Percentiles rank a stretch among this genome's conserved stretches.
phyloP scores from a whole-genome alignment of 1,284 basidiomycete genomes.

The Erythrobasidium hasegawianum region DNA sequence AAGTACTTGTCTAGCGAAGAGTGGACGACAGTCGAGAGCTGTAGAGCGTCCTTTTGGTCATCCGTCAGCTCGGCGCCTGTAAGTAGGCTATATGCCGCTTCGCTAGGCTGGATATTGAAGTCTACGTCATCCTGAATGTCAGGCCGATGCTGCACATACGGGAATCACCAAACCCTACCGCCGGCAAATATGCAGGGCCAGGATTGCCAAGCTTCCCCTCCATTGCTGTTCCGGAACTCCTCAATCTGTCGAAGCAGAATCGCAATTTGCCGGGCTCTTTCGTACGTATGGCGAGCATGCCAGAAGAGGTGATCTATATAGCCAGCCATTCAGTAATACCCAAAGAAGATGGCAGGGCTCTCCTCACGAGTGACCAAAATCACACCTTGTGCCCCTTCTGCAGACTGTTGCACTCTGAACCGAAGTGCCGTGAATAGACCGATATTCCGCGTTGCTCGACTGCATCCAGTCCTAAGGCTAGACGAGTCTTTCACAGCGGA shows the following conservation, averaged over 20 bases:
- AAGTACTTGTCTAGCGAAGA: constrained; percentile 64
- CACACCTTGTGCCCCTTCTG: constrained; percentile 51
- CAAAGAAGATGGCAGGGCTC: too few relatives aligned
- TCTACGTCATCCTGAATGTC: constrained; percentile 57
- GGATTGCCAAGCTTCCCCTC: constrained; percentile 52
- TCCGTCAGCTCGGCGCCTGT: constrained; percentile 56
- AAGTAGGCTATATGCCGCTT: constrained; percentile 79
- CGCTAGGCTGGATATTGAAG: constrained; percentile 85
- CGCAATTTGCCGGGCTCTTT: constrained; percentile 65
- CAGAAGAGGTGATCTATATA: constrained; percentile 50
- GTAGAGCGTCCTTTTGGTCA: constrained; percentile 58
- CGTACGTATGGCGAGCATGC: constrained; percentile 64
- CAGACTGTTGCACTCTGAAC: too few relatives aligned
- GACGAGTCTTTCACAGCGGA: not conserved
- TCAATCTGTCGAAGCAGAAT: constrained; percentile 63
- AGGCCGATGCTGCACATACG: not conserved
- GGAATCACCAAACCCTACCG: constrained; percentile 54
- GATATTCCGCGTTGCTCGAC: constrained; percentile 67
- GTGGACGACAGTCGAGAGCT: constrained; percentile 74
- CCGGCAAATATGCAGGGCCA: constrained; percentile 83
- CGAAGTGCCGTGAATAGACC: constrained; percentile 67
- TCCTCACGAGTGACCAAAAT: constrained; percentile 69
- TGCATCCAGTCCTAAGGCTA: constrained; percentile 30
- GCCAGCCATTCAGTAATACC: too few relatives aligned
- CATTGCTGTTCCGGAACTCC: constrained; percentile 54